phyloP scores from a whole-genome alignment of 768 basidiomycete species.

The Mycena haematopus region DNA sequence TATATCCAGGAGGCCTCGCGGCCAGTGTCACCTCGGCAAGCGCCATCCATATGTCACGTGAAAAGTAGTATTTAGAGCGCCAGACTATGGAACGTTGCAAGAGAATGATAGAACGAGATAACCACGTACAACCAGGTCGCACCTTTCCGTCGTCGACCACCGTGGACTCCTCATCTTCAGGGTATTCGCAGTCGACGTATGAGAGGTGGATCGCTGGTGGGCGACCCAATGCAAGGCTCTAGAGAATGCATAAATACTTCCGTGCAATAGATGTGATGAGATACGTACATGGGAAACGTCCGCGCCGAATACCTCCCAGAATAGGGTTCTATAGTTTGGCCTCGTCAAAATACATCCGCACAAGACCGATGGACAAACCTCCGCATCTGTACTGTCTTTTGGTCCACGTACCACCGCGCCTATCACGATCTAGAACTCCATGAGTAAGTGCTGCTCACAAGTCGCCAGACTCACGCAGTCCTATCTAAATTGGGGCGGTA shows the following conservation, averaged over 20 bases:
- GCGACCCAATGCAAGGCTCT: slow-evolving; percentile 48
- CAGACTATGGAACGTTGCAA: slow-evolving; percentile 48
- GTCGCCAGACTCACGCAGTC: slow-evolving; percentile 45
- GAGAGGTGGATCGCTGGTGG: slow-evolving; percentile 45
- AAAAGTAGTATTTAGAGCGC: slow-evolving; percentile 62
- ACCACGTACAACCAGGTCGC: slow-evolving; percentile 56
- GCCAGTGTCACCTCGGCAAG: slow-evolving; percentile 56
- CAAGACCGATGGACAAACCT: slow-evolving; percentile 2
- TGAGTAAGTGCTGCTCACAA: background rate
- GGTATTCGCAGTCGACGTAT: slow-evolving; percentile 54
- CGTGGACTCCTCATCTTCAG: slow-evolving; percentile 58
- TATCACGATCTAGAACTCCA: slow-evolving; percentile 43
- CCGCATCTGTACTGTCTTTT: slow-evolving; percentile 43
- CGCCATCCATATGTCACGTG: slow-evolving; percentile 53
- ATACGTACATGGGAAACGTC: slow-evolving; percentile 45
- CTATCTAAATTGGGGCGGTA: slow-evolving; percentile 38
- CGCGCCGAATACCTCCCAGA: slow-evolving; percentile 48
- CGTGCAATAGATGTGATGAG: slow-evolving; percentile 1
- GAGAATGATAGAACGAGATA: background rate
- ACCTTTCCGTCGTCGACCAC: slow-evolving; percentile 50
- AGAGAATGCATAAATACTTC: background rate
- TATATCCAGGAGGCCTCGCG: slow-evolving; percentile 53
- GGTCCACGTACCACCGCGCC: slow-evolving; percentile 49
- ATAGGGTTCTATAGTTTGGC: slow-evolving; percentile 34
- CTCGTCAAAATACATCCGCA: background rate